These are phyloP conservation scores for Orbilia brochopaga DNA, from an alignment of 2,329 filamentous ascomycete species.

Conservation along the genomic window DNA sequence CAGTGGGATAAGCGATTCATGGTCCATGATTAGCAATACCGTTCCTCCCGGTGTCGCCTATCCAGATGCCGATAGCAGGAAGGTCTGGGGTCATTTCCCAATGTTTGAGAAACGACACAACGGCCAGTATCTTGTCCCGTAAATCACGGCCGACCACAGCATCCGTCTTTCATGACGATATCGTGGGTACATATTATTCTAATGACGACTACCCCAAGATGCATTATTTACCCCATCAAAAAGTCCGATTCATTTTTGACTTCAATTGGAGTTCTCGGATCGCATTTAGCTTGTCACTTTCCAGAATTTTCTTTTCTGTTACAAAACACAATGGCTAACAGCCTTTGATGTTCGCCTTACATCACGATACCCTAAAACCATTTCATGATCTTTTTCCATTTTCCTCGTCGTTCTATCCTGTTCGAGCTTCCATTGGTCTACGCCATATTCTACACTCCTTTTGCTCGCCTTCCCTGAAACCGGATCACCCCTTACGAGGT, in stretches of 20 bases:
- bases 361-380: slow-evolving; percentile 49
- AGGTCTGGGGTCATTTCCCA: slow-evolving; percentile 45
- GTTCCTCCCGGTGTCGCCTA: slow-evolving; percentile 41
- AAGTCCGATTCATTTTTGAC: slow-evolving; percentile 49
- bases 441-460: slow-evolving; percentile 10
- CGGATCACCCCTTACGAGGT: background rate
- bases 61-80: slow-evolving; percentile 40
- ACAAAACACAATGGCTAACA: slow-evolving; percentile 17
- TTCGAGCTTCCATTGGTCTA: slow-evolving; percentile 9
- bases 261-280: slow-evolving; percentile 48
- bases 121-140: slow-evolving; percentile 43
- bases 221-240: slow-evolving; percentile 37
- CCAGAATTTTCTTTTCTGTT: slow-evolving; percentile 15
- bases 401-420: slow-evolving; percentile 7
- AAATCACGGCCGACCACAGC: background rate
- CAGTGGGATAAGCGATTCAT: slow-evolving; percentile 47
- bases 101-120: slow-evolving; percentile 48
- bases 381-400: slow-evolving; percentile 30
- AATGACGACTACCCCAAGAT: slow-evolving; percentile 22
- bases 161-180: background rate
- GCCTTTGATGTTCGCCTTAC: slow-evolving; percentile 8
- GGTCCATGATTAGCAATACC: slow-evolving; percentile 49
- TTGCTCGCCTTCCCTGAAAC: slow-evolving; percentile 27
- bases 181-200: background rate
- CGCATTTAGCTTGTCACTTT: slow-evolving; percentile 24